Base-by-base conservation (phyloP, 2,329 filamentous ascomycete genomes). In the Seiridium unicorne region DNA sequence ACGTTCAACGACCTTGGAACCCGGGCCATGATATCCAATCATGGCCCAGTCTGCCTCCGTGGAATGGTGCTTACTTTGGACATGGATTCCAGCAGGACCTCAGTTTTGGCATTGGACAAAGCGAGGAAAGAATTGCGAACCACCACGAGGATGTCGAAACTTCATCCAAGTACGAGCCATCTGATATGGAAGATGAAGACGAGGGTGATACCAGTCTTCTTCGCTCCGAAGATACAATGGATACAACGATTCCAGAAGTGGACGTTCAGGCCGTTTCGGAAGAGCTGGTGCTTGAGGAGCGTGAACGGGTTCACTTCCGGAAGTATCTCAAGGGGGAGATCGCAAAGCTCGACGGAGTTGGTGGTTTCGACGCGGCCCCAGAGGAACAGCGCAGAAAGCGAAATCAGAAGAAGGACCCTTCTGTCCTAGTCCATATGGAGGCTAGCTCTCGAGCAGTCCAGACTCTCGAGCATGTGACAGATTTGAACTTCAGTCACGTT, bases 311-410 rank as follows among this genome's bases (percentile, higher is more conserved):
- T 13, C 55, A 58, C 40, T 58, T 49, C 36, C n/a, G 32, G 10
- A 58, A 58, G 46, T 58, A 58, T 32, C 55, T 58, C n/a, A 58
- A 58, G 35, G 55, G 55, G 40, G 55, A 58, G 5, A 46, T 58
- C 8, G 26, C 4, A 32, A 11, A 56, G 51, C 92, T 88, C 81
- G 88, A 89, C 3, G 91, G 91, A 18, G 93, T 93, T 90, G 84
- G 85, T 57, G 81, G 92, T n/a, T 93, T 93, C 70, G 91, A 94
- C 72, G 87, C 91, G 57, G 91, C 91, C 4, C 90, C 88, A 4
- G 83, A 87, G 13, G 85, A 89, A 62, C 89, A 90, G 81, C 89
- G 86, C 66, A 83, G 88, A 51, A 91, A 86, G 76, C 82, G 91
- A 56, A 93, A 93, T 70, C 91, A 94, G 74, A 87, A 89, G 67